phyloP scores from a whole-genome alignment of 352 stramenopile species.

The Pythium sukuiense region DNA sequence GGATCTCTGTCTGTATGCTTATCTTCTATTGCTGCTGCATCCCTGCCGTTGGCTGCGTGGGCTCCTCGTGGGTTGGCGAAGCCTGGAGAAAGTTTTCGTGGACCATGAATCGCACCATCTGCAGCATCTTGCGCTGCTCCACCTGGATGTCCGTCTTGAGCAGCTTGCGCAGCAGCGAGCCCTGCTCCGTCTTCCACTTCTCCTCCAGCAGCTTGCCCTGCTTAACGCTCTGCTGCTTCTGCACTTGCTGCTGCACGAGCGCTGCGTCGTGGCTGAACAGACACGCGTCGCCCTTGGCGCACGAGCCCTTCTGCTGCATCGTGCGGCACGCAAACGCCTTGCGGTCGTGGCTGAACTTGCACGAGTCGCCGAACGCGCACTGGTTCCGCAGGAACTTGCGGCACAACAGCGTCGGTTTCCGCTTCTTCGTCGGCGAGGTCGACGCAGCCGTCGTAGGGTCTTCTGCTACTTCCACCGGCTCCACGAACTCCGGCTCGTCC shows the following conservation, averaged over 20 bases:
- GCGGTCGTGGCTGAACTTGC: slow-evolving; percentile 71
- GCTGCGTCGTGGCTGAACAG: slow-evolving; percentile 58
- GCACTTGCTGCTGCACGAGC: slow-evolving; percentile 30
- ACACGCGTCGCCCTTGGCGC: slow-evolving; percentile 56
- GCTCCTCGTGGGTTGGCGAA: not conserved
- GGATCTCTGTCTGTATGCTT: not conserved
- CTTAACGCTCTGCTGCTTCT: slow-evolving; percentile 34
- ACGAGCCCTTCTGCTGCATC: slow-evolving; percentile 58
- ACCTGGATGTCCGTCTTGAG: slow-evolving; percentile 66
- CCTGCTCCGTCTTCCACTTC: slow-evolving; percentile 63
- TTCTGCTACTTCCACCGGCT: slow-evolving; percentile 7
- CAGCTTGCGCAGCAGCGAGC: slow-evolving; percentile 72
- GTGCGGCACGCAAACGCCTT: slow-evolving; percentile 57
- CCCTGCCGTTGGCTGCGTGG: not conserved
- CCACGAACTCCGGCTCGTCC: slow-evolving; percentile 17
- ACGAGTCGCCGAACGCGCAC: slow-evolving; percentile 60
- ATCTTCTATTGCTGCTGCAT: slow-evolving; percentile 1
- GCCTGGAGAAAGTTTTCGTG: slow-evolving; percentile 49
- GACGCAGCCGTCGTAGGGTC: not conserved
- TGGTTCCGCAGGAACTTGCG: slow-evolving; percentile 67
- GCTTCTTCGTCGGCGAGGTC: slow-evolving; percentile 41
- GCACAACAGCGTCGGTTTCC: slow-evolving; percentile 50
- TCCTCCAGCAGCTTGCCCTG: slow-evolving; percentile 49
- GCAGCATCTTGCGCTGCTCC: slow-evolving; percentile 75
- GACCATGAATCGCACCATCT: slow-evolving; percentile 72